Base-by-base conservation (phyloP, 2,329 filamentous ascomycete genomes). In the Neonectria ditissima region DNA sequence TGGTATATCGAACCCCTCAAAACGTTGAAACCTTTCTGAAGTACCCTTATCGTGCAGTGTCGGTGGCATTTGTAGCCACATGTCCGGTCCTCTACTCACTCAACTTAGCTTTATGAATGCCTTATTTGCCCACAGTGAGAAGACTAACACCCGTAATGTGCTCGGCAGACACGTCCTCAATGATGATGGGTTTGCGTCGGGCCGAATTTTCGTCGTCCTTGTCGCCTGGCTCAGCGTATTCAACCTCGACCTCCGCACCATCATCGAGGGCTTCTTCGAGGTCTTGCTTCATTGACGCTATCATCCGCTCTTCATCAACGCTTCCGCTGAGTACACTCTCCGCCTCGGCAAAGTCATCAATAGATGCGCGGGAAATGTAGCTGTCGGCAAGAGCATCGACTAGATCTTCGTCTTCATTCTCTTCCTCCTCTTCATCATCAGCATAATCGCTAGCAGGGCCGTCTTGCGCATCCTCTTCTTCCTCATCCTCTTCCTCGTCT, bases 61-160 rank as follows among this genome's bases (percentile, higher is more conserved):
- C 39, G 24, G 48, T 51, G 54, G 60, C 45, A 41, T 66, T 39
- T 57, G 52, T 26, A 50, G 68, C 65, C 55, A 54, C 65, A 50
- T 62, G 60, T 50, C 60, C 60, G 47, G 47, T 50, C 56, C 62
- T 65, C 72, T 74, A 55, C 62, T 70, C 32, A 65, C 52, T 47
- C 10, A 53, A 65, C 70, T 78, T 78, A 76, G 74, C 71, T 70
- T 70, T 69, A 72, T 73, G 63, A 71, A 70, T 18, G 54, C 63
- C 68, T 55, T 78, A 69, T 32, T 80, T 80, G 62, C 84, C 81
- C 37, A 87, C 67, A 55, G 80, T 79, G 55, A 89, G 75, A 65
- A 86, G 80, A 77, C 83, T 82, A 77, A 90, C 76, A 58, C 87
- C 87, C 18, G 87, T 89, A 57, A 89, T 89, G 28, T 87, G 69